These are phyloP conservation scores for Geotrichum candidum DNA, from an alignment of 1,139 yeast genomes.

Conservation along the genomic window DNA sequence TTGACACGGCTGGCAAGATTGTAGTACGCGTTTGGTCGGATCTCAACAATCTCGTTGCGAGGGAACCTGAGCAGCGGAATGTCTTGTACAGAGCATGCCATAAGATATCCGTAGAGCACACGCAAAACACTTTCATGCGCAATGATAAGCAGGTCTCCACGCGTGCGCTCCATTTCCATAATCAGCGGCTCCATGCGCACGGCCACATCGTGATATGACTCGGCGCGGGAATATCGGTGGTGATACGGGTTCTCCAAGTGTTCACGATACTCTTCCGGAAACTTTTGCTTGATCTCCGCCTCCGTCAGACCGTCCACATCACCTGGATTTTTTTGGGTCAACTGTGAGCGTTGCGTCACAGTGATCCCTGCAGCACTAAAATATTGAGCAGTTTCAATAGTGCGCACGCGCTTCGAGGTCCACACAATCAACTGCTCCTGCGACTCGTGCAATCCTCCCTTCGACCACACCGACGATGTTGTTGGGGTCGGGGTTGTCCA, in stretches of 20 bases:
- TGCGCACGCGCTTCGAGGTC: constrained; percentile 86
- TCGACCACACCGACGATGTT: constrained; percentile 17
- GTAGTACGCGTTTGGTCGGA: constrained; percentile 81
- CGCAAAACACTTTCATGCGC: constrained; percentile 90
- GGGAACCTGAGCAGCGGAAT: constrained; percentile 76
- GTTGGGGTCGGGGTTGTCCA: constrained; percentile 19
- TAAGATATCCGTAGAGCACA: constrained; percentile 86
- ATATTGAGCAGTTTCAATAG: constrained; percentile 69
- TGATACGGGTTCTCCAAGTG: constrained; percentile 80
- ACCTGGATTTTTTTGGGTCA: constrained; percentile 91
- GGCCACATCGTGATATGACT: constrained; percentile 92
- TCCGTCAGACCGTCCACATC: constrained; percentile 62
- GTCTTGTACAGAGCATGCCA: constrained; percentile 85
- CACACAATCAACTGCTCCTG: constrained; percentile 49
- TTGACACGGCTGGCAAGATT: constrained; percentile 59
- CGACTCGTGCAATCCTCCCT: constrained; percentile 30
- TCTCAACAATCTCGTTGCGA: constrained; percentile 76
- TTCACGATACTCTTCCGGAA: constrained; percentile 64
- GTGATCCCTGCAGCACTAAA: constrained; percentile 38
- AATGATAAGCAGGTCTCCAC: constrained; percentile 79
- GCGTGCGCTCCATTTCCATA: constrained; percentile 86
- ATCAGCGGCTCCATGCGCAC: constrained; percentile 89
- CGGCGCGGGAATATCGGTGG: constrained; percentile 86
- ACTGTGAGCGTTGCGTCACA: constrained; percentile 50
- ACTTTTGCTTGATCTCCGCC: constrained; percentile 53